Evolutionary conservation across 495 filamentous ascomycete genomes (phyloP).

Genomic region (Penicillium silybi): DNA sequence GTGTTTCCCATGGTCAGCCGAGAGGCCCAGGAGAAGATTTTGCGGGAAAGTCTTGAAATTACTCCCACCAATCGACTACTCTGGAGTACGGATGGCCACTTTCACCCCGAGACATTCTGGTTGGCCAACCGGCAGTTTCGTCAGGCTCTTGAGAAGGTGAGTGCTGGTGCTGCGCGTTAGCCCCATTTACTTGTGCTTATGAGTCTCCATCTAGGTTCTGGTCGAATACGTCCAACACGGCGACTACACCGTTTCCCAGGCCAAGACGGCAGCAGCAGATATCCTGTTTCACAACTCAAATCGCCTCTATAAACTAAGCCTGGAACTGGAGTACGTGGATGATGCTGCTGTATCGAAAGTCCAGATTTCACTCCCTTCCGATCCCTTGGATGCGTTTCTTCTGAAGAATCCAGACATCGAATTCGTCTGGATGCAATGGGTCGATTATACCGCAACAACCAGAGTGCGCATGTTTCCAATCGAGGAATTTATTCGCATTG

Average conservation of each 20-base stretch:
- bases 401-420: constrained; percentile 34
- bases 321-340: constrained; percentile 9
- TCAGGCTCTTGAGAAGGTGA: constrained; percentile 63
- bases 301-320: constrained; percentile 53
- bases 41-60: constrained; percentile 73
- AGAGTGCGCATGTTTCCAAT: constrained; percentile 71
- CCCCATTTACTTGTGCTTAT: not conserved
- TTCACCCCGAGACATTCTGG: constrained; percentile 79
- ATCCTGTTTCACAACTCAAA: constrained; percentile 72
- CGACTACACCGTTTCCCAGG: constrained; percentile 57
- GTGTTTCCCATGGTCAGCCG: constrained; percentile 81
- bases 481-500: constrained; percentile 55
- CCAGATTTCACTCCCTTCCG: not conserved
- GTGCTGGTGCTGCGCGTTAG: not conserved
- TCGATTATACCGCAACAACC: constrained; percentile 69
- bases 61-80: constrained; percentile 72
- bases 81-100: constrained; percentile 84
- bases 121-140: constrained; percentile 75
- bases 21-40: constrained; percentile 69
- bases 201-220: constrained; percentile 45
- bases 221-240: constrained; percentile 56
- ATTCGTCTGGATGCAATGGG: constrained; percentile 70
- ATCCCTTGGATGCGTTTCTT: constrained; percentile 24
- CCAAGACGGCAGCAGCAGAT: constrained; percentile 51
- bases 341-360: not conserved